Evolutionary conservation across 768 basidiomycete species (phyloP), one percentile per base, ranked within the genome.

Genomic region (Leccinum subtestaceum): DNA sequence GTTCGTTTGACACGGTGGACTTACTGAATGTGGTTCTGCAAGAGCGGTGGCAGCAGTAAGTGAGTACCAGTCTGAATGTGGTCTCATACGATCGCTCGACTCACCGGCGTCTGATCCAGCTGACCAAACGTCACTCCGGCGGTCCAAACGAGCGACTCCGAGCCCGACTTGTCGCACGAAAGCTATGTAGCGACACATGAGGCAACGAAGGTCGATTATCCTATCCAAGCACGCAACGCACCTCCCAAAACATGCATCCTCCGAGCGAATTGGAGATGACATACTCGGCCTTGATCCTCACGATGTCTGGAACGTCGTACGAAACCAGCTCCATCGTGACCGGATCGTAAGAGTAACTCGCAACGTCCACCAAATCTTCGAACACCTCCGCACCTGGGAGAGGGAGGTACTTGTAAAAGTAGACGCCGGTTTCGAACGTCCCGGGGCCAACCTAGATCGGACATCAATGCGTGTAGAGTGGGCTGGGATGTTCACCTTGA

Each of bases 391-490:
- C 81, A 15, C 82, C 83, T 19, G 81, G 75, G 25, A 84, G 77
- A 75, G 91, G 91, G 23, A 94, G 82, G 29, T 67, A 77, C 34
- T 84, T 85, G 77, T 93, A 91, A n/a, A 88, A 84, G 72, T 90
- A 93, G 60, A 69, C 7, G 7, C 66, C 66, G 3, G 67, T 17
- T 57, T 27, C 23, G 0, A 62, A 31, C 36, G 89, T 79, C 47
- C 87, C 87, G 7, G 87, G 85, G 15, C 89, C 91, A 59, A 88
- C 78, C 87, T 88, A 55, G 25, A 38, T 11, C 8, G 47, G 11
- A 60, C 4, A 15, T 68, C 38, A 63, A 60, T 46, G 49, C 5
- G 21, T 23, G 31, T 1, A 6, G 6, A 32, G 29, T 31, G 23
- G 40, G 17, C 40, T n/a, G 21, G 47, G 23, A 12, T 25, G 5